Base-by-base conservation (phyloP, 2,329 filamentous ascomycete species). In the Paecilomyces fulvus region DNA sequence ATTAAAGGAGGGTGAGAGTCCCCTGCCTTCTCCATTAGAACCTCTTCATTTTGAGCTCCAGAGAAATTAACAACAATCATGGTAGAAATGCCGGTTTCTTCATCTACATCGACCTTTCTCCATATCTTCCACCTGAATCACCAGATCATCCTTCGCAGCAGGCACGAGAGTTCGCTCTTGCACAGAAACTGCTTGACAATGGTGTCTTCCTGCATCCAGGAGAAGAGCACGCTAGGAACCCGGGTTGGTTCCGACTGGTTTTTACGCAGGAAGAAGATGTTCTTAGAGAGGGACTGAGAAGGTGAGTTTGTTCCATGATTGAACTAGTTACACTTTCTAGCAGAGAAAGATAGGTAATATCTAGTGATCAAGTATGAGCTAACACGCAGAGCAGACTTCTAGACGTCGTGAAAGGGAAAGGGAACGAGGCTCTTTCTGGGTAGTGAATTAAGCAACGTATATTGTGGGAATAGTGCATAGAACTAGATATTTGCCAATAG, bases 171-270 rank as follows among this genome's bases (percentile, higher is more conserved):
- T 77, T 76, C 59, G 69, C 65, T 11, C 63, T 83, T 11, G 75
- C 76, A 0, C 69, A 76, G 59, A 73, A 59, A 51, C 59, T 83
- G 43, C 60, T 74, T n/a, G 67, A 74, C 23, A 69, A 70, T 0
- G 81, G 79, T 2, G 74, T 84, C 1, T 80, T 79, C 56, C 56
- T 84, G 25, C 79, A 80, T 49, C 73, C 77, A 0, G 73, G 76
- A 0, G 75, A 79, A 57, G 75, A 77, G 59, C 67, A 71, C 51
- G 72, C 73, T 0, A 74, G 74, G 20, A 65, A 74, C 54, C 69
- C 75, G 0, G 81, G 82, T 0, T 81, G 77, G 75, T 84, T 83
- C 59, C 68, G 82, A 2, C 51, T 84, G 17, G 77, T 84, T 0
- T 84, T 79, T 56, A 70, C 72, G 1, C 62, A 74, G 23, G 65